Base-by-base conservation (phyloP, 1,284 basidiomycete species). In the Schizopora paradoxa region DNA sequence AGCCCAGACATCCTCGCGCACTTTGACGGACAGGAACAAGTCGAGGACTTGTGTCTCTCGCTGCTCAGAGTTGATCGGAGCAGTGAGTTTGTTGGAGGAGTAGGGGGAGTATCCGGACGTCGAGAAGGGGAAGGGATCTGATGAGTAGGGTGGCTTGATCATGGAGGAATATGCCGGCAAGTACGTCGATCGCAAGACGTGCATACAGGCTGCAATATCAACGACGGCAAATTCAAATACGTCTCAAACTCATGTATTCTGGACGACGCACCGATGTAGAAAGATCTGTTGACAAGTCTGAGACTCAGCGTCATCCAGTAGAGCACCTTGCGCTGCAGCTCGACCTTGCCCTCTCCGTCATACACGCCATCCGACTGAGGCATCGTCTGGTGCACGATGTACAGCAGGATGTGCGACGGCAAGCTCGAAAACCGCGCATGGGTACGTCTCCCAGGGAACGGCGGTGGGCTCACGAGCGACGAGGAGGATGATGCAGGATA, bases 31-130 rank as follows among this genome's bases (percentile, higher is more conserved):
- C 46, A 89, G 80, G 68, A 85, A 89, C 51, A 73, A 69, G 66
- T 89, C 86, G 22, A 89, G 73, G n/a, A 83, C 71, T 36, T 63
- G 57, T 0, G 84, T 86, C 58, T 89, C 86, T 47, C 85, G 76
- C 56, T 84, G 82, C 31, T 72, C 52, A 16, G 69, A 57, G 45
- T 43, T 44, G 34, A 51, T 40, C 8, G 54, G 54, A 19, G 54
- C 51, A 5, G 34, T n/a, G 6, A 32, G 11, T 6, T 34, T 56
- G 59, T 47, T 61, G 49, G 39, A 63, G 26, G 55, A 54, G 49
- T 57, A 52, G 5, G 52, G 40, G n/a, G 45, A 26, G 40, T 32
- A 29, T 48, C 39, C 23, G 49, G 53, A 7, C 51, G 40, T 44
- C 29, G 60, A 54, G 27, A 66, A 54, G 48, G 58, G 85, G 63